Conservation (phyloP, 1,139 yeast genomes). For the Hyphopichia burtonii region DNA sequence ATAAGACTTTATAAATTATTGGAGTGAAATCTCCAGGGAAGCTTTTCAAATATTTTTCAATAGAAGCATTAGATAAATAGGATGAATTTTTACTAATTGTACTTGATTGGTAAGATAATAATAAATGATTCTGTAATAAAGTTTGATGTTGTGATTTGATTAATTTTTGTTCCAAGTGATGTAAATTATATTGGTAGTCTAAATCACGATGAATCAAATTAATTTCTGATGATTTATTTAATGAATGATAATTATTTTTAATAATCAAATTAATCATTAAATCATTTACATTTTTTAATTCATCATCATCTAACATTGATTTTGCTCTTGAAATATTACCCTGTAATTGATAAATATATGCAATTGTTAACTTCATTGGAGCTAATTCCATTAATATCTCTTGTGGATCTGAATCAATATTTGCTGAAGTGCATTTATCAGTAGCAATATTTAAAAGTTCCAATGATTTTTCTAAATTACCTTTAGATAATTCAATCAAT, state of each 20-base stretch:
- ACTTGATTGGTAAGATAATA: conserved; percentile 40
- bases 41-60: conserved; percentile 18
- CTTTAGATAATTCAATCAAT: conserved; percentile 47
- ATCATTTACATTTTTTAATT: conserved; percentile 25
- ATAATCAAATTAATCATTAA: conserved; percentile 30
- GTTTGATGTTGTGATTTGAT: conserved; percentile 43
- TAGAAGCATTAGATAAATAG: conserved; percentile 20
- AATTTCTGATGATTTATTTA: conserved; percentile 18
- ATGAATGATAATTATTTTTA: conserved; percentile 33
- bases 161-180: conserved; percentile 36
- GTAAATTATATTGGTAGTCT: conserved; percentile 38
- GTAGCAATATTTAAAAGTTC: conserved; percentile 52
- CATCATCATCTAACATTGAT: conserved; percentile 28
- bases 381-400: conserved; percentile 48
- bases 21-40: conserved; percentile 37
- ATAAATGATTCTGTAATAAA: conserved; percentile 43
- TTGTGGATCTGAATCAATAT: conserved; percentile 13
- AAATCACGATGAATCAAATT: conserved; percentile 45
- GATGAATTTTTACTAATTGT: conserved; percentile 29
- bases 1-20: conserved; percentile 28
- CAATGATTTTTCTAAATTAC: conserved; percentile 44
- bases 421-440: conserved; percentile 23
- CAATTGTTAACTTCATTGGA: conserved; percentile 69
- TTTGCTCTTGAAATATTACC: conserved; percentile 47
- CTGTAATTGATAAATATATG: conserved; percentile 56